Base-by-base conservation (phyloP, 148 eudicot genomes). In the Arbutus unedo region DNA sequence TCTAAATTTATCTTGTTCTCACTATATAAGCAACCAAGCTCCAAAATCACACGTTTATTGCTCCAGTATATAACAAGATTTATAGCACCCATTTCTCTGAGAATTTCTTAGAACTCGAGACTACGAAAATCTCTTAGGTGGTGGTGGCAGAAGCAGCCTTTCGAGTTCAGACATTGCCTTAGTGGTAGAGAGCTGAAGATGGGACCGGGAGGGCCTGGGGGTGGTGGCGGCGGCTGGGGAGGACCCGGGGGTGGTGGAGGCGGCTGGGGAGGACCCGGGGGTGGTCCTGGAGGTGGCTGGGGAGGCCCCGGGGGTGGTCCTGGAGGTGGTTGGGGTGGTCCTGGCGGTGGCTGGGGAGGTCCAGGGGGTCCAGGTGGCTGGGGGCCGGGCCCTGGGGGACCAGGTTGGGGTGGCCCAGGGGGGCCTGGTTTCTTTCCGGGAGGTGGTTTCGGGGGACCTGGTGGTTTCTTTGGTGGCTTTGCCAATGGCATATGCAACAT, bases 401-500 rank as follows among this genome's bases (percentile, higher is more conserved):
- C 81, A 0, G 81, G 81, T 23, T 78, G 80, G 45, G 85, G 85
- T 18, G 66, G 66, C 2, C 82, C 78, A 1, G 85, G 86, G 18
- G 85, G 85, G 5, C 83, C 74, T 3, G 86, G 86, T 10, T 74
- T 10, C 3, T 74, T 74, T 10, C 76, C 66, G 18, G 85, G 82
- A 5, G 83, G 81, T 2, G 70, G 70, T 4, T 64, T 62, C 5
- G 3, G 66, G 66, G 66, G 41, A 23, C 86, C 86, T 15, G 74
- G 74, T 51, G 86, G 83, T 4, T 81, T 81, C 57, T 84, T 81
- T 76, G 86, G 86, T 44, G 86, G 83, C 50, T 80, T 71, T 76
- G 64, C 54, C 47, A 73, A 79, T 59, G 86, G 82, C n/a, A 7
- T 84, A 45, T 84, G 86, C 68, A 47, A 80, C 77, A 76, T 84